Base-by-base conservation (phyloP, 106 monocot genomes). In the Gastrodia elata region DNA sequence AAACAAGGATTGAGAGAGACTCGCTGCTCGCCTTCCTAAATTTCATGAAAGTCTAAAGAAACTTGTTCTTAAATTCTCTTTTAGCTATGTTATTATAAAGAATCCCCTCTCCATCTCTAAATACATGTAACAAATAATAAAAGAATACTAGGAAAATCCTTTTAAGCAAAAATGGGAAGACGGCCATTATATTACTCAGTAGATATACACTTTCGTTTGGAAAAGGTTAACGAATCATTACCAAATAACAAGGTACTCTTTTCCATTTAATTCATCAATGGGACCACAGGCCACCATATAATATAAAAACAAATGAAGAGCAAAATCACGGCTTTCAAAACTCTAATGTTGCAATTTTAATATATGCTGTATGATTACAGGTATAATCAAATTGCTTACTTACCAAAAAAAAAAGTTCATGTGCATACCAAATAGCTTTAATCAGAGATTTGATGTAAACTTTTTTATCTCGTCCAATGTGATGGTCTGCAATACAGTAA, bases 391-490 rank as follows among this genome's bases (percentile, higher is more conserved):
- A 7, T 24, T 27, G 57, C 26, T 57, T 6, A 24, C 57, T 57
- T 57, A 59, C 28, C 10, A 59, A 59, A 59, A 59, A 30, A n/a
- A n/a, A n/a, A n/a, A n/a, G n/a, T n/a, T n/a, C 6, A 59, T 8
- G 59, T 30, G 61, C 27, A 26, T 27, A 59, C 61, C 9, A 61
- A 13, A 32, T 5, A 61, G 6, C 30, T 13, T 61, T 32, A 30
- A 5, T 61, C 32, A 61, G 0, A 61, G 61, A 61, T 61, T 61
- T 61, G 61, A 32, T 32, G 61, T 61, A 0, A 32, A 30, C 20
- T 24, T 4, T 61, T 61, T 61, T 61, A 61, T 61, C 28, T 61
- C 61, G 30, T 61, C 61, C 61, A 61, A 61, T 61, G 61, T 61
- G 3, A 61, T 61, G 30, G 1, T 61, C 61, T 61, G 61, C 61